Percentiles rank a stretch among this genome's conserved stretches.
phyloP scores from a whole-genome alignment of 306 rosid species.

The Rosa lucieae region DNA sequence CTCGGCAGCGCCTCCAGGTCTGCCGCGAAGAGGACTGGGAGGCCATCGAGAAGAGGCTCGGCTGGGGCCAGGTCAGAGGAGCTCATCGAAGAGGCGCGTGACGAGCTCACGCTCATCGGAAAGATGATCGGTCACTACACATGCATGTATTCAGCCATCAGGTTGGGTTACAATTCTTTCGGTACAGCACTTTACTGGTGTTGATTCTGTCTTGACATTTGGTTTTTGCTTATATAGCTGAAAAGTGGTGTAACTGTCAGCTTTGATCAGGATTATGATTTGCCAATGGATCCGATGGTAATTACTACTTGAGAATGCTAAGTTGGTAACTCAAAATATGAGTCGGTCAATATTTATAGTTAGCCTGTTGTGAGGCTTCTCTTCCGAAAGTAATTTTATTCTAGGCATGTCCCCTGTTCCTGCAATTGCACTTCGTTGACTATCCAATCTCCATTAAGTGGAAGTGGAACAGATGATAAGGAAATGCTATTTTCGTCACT shows the following conservation, averaged over 20 bases:
- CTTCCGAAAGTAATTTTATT: neutral
- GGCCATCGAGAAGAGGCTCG: conserved; percentile 63
- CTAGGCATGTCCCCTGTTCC: neutral
- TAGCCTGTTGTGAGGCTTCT: neutral
- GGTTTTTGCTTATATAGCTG: neutral
- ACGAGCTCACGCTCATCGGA: conserved; percentile 38
- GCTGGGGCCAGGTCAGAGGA: conserved; percentile 92
- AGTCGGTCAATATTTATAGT: neutral
- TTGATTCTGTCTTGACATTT: neutral
- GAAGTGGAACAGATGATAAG: neutral
- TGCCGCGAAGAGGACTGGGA: conserved; percentile 87
- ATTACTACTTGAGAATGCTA: neutral
- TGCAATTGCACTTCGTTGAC: neutral
- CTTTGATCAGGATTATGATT: neutral
- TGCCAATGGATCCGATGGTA: neutral
- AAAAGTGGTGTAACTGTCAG: neutral
- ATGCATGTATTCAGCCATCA: neutral
- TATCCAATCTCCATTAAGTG: neutral
- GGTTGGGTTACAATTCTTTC: neutral
- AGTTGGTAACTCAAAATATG: neutral
- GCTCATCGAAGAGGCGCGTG: conserved; percentile 74
- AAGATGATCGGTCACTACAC: conserved; percentile 59
- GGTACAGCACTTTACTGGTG: neutral
- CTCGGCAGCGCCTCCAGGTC: conserved; percentile 64
- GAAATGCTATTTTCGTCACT: neutral